Base-by-base conservation (phyloP, 805 yeast species). In the Suhomyces pyralidae region DNA sequence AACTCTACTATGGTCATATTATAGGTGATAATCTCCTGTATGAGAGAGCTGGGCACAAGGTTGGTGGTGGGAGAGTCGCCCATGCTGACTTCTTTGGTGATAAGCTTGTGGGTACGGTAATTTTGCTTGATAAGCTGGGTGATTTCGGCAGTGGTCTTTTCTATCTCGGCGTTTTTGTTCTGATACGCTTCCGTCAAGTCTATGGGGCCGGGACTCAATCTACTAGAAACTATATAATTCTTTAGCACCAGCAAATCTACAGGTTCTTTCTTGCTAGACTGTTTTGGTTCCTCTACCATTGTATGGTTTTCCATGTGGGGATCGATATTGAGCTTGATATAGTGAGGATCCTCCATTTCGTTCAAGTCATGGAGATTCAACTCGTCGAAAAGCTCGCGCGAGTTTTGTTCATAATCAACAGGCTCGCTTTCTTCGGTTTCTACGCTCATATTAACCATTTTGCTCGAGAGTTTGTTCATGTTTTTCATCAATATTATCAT, bases 401-500 rank as follows among this genome's bases (percentile, higher is more conserved):
- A 19, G 3, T 24, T 24, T 77, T 49, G 73, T 77, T 45, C 78
- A 79, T 4, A 3, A 12, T 26, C n/a, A 1, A 26, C 12, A 28
- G 36, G 36, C 9, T n/a, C 17, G 17, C 1, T 32, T 32, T 24
- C 7, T 8, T 17, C 47, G 10, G 44, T 38, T 10, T 34, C 30
- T 15, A 50, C 45, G 17, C 58, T 63, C 55, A 62, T 56, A 28
- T 56, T 79, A 57, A 93, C 82, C 87, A 93, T 86, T 58, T 91
- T 83, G 53, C 89, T 84, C 64, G 96, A 86, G 47, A 93, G 73
- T 54, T 91, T 81, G 70, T 93, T 93, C 94, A 93, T 91, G 56
- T 96, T 90, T 58, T 87, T 80, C 73, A 94, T 77, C 17, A 91
- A 83, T 15, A 87, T 82, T 15, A 89, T 78, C 59, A 91, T 82